These are phyloP conservation scores for Maudiozyma turicensis DNA, from an alignment of 805 yeast genomes.

Conservation along the genomic window DNA sequence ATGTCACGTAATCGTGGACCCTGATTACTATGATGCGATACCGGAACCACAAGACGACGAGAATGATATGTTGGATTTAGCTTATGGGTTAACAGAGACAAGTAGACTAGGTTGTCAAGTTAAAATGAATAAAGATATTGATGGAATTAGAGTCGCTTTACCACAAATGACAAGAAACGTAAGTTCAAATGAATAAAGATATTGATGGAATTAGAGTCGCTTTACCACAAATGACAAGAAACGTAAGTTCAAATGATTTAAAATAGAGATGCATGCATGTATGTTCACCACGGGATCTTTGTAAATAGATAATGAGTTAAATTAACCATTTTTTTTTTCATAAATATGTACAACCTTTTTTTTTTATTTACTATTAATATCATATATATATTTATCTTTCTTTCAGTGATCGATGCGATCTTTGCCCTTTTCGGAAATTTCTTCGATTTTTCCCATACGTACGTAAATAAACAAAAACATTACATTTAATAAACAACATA, in stretches of 20 bases:
- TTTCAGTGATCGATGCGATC: not conserved
- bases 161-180: constrained; percentile 97
- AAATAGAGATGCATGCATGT: not conserved
- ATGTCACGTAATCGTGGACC: constrained; percentile 93
- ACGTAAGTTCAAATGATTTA: constrained; percentile 76
- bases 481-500: not conserved
- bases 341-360: not conserved
- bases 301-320: too few species aligned
- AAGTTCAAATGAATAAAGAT: constrained; percentile 79
- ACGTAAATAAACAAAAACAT: not conserved
- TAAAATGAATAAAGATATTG: constrained; percentile 77
- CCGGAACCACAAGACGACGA: constrained; percentile 97
- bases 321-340: too few species aligned
- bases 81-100: constrained; percentile 94
- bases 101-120: constrained; percentile 94
- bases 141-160: constrained; percentile 87
- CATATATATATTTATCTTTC: not conserved
- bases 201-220: constrained; percentile 92
- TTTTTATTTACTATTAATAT: not conserved
- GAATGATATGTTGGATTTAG: constrained; percentile 95
- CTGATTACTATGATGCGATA: constrained; percentile 80
- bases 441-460: not conserved
- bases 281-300: too few species aligned
- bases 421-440: constrained; percentile 1
- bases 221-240: constrained; percentile 94